These are phyloP conservation scores for Starmerella scarabaei DNA, from an alignment of 805 yeast species.

Conservation along the genomic window DNA sequence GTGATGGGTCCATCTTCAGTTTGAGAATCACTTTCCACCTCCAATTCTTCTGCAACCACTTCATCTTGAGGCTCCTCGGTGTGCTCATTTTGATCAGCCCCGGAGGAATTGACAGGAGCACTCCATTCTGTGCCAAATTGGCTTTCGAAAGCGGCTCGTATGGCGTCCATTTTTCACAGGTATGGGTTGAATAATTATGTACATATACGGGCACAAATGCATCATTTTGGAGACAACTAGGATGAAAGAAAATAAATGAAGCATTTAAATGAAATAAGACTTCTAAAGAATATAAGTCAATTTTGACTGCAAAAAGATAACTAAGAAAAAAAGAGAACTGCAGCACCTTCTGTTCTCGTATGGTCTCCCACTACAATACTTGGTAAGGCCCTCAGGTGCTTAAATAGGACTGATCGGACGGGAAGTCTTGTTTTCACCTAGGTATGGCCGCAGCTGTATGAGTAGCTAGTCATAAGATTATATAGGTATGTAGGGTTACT, in stretches of 20 bases:
- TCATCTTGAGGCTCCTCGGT: conserved; percentile 2
- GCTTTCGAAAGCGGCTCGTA: conserved; percentile 26
- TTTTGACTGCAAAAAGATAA: background rate
- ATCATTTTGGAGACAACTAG: background rate
- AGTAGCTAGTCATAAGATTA: no score
- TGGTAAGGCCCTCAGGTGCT: conserved; percentile 19
- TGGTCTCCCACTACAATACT: conserved; percentile 20
- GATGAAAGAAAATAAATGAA: background rate
- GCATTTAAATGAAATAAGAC: background rate
- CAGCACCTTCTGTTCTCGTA: conserved; percentile 19
- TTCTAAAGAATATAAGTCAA: background rate
- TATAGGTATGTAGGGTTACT: no score
- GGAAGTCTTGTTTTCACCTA: conserved; percentile 16
- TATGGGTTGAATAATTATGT: background rate
- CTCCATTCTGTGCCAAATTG: conserved; percentile 28
- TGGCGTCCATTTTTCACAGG: conserved; percentile 12
- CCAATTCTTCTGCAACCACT: conserved; percentile 4
- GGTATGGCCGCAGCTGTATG: conserved; percentile 17
- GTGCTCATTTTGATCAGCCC: background rate
- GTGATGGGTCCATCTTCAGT: conserved; percentile 23
- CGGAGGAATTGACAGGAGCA: conserved; percentile 13
- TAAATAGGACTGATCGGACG: conserved; percentile 18
- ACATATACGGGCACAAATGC: no score
- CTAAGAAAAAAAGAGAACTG: conserved; percentile 7
- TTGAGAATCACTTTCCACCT: conserved; percentile 3